Percentiles rank a stretch among this genome's conserved stretches.
Conservation (phyloP, 2,329 filamentous ascomycete genomes). For the Fusarium pseudocircinatum region DNA sequence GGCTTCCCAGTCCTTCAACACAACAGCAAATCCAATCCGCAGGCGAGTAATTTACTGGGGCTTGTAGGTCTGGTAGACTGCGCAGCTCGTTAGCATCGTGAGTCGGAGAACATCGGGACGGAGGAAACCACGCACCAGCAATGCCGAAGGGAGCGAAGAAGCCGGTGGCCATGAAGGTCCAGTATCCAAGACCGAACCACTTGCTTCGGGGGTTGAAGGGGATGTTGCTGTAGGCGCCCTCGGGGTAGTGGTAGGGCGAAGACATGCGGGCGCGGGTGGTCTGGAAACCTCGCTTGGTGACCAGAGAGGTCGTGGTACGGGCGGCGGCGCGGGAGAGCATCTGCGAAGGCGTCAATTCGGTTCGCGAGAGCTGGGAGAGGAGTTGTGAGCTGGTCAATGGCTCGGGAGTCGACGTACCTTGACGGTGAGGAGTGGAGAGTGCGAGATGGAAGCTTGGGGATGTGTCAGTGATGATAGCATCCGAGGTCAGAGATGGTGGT, state of each 20-base stretch:
- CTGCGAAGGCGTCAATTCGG: conserved; percentile 64
- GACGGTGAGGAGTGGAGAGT: conserved; percentile 42
- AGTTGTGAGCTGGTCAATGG: conserved; percentile 1
- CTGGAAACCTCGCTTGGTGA: conserved; percentile 94
- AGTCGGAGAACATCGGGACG: conserved; percentile 4
- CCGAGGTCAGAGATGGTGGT: conserved; percentile 45
- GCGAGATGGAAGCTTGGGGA: conserved; percentile 40
- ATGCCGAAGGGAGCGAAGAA: conserved; percentile 72
- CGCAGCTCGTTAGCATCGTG: conserved; percentile 33
- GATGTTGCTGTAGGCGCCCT: conserved; percentile 93
- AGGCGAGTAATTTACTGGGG: conserved; percentile 45
- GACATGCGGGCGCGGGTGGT: conserved; percentile 85
- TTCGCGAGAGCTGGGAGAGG: not conserved
- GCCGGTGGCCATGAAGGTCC: conserved; percentile 70
- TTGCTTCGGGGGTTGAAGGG: conserved; percentile 96
- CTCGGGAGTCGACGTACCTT: conserved; percentile 39
- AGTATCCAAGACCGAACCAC: conserved; percentile 86
- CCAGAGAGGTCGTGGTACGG: conserved; percentile 72
- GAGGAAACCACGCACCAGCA: conserved; percentile 60
- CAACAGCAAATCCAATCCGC: conserved; percentile 21
- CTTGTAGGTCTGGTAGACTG: conserved; percentile 62
- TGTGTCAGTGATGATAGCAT: conserved; percentile 40
- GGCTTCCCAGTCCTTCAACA: conserved; percentile 34
- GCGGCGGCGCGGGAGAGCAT: conserved; percentile 82
- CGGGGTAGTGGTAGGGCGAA: conserved; percentile 98